Evolutionary conservation across 1,139 yeast species (phyloP).

Genomic region (Hyphopichia buzzinii): DNA sequence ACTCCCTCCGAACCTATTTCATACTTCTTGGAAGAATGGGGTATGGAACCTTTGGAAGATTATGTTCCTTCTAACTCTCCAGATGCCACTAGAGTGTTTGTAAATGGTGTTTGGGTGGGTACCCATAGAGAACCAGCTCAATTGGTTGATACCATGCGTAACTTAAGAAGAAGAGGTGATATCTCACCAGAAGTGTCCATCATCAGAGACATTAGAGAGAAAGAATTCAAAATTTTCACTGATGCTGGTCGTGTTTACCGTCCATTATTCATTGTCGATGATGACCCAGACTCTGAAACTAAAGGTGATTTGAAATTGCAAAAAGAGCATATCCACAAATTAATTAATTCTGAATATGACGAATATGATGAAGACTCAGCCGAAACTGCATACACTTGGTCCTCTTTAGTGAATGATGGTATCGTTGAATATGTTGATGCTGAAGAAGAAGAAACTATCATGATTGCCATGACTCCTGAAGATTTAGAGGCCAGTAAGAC

Average conservation of each 20-base stretch:
- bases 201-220: slow-evolving; percentile 94
- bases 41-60: slow-evolving; percentile 96
- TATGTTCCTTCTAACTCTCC: slow-evolving; percentile 92
- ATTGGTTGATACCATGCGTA: slow-evolving; percentile 86
- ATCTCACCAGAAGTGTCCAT: slow-evolving; percentile 95
- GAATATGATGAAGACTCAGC: slow-evolving; percentile 59
- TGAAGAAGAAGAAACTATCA: slow-evolving; percentile 95
- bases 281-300: slow-evolving; percentile 71
- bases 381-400: slow-evolving; percentile 72
- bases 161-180: slow-evolving; percentile 92
- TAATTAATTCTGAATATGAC: slow-evolving; percentile 62
- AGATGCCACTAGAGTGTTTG: slow-evolving; percentile 90
- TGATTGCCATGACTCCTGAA: slow-evolving; percentile 99
- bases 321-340: slow-evolving; percentile 76
- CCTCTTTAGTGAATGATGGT: slow-evolving; percentile 79
- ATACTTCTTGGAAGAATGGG: slow-evolving; percentile 97
- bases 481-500: slow-evolving; percentile 72
- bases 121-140: slow-evolving; percentile 94
- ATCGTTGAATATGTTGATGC: slow-evolving; percentile 94
- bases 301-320: slow-evolving; percentile 79
- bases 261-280: slow-evolving; percentile 88
- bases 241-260: slow-evolving; percentile 99
- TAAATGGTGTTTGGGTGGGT: slow-evolving; percentile 99
- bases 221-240: slow-evolving; percentile 91
- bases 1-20: slow-evolving; percentile 94